A percentile compares a stretch with the other conserved stretches of the same genome.
These are phyloP conservation scores for Zangia roseola DNA, from an alignment of 768 basidiomycete genomes.

Conservation along the genomic window DNA sequence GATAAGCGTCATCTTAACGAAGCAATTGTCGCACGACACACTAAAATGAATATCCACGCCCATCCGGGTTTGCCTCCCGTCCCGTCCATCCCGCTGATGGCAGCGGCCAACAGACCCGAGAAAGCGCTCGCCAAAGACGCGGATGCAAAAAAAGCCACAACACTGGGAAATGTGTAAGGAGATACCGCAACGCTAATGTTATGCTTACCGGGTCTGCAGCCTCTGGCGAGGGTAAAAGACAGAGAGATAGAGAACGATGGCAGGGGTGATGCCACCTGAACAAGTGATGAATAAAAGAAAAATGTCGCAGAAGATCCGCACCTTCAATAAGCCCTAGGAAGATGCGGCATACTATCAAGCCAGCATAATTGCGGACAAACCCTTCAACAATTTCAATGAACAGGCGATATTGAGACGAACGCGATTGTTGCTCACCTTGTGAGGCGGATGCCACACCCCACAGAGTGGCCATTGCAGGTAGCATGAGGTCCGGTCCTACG, in stretches of 20 bases:
- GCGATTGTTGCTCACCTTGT: slow-evolving; percentile 43
- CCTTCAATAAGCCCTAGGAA: slow-evolving; percentile 60
- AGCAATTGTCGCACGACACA: slow-evolving; percentile 15
- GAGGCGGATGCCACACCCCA: slow-evolving; percentile 64
- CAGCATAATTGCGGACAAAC: slow-evolving; percentile 46
- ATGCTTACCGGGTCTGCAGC: slow-evolving; percentile 22
- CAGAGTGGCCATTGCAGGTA: slow-evolving; percentile 57
- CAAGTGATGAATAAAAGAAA: background rate
- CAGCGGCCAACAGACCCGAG: slow-evolving; percentile 62
- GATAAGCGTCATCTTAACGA: background rate
- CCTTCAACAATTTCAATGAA: slow-evolving; percentile 31
- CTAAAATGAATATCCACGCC: slow-evolving; percentile 61
- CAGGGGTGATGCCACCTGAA: slow-evolving; percentile 56
- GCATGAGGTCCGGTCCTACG: slow-evolving; percentile 52
- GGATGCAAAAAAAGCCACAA: slow-evolving; percentile 38
- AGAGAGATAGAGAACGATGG: slow-evolving; percentile 56
- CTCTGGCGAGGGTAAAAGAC: slow-evolving; percentile 40
- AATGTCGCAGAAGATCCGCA: slow-evolving; percentile 11
- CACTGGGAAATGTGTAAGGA: slow-evolving; percentile 19
- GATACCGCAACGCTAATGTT: background rate
- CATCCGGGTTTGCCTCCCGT: slow-evolving; percentile 52
- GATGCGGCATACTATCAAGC: slow-evolving; percentile 50
- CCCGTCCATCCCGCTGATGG: slow-evolving; percentile 54
- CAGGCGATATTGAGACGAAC: background rate
- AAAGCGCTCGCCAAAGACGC: slow-evolving; percentile 59